A percentile compares a stretch with the other conserved stretches of the same genome.
phyloP scores from a whole-genome alignment of 371 early-diverging fungal genomes.

The Mortierella sp. region DNA sequence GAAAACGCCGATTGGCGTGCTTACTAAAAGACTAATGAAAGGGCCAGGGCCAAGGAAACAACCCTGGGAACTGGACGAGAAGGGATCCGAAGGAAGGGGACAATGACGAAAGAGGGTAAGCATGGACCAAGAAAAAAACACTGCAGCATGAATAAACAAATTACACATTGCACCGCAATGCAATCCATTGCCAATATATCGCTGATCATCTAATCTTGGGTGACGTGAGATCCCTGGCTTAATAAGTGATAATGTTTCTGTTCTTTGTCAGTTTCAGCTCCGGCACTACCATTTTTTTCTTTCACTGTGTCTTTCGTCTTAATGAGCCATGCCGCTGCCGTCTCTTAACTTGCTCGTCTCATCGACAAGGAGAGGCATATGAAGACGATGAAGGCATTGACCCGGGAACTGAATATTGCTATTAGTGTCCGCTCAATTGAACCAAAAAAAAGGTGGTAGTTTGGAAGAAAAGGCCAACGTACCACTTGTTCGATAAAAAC shows the following conservation, averaged over 20 bases:
- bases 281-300: background rate
- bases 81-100: background rate
- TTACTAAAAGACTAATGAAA: background rate
- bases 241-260: background rate
- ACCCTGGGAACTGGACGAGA: background rate
- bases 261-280: background rate
- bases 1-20: conserved; percentile 3
- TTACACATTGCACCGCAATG: background rate
- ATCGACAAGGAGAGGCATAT: background rate
- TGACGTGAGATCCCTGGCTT: background rate
- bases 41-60: background rate
- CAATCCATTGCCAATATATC: background rate
- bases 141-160: background rate
- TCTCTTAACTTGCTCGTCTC: background rate
- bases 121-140: background rate
- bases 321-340: background rate
- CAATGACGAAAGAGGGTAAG: background rate
- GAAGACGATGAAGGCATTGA: background rate
- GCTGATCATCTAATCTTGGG: background rate
- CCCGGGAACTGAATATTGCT: conserved; percentile 4
- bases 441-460: background rate
- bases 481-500: background rate
- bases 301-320: background rate
- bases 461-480: background rate
- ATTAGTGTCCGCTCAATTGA: conserved; percentile 9